Evolutionary conservation across 805 yeast genomes (phyloP), one percentile per base, ranked within the genome.

Genomic region (Saccharomycodes ludwigii): DNA sequence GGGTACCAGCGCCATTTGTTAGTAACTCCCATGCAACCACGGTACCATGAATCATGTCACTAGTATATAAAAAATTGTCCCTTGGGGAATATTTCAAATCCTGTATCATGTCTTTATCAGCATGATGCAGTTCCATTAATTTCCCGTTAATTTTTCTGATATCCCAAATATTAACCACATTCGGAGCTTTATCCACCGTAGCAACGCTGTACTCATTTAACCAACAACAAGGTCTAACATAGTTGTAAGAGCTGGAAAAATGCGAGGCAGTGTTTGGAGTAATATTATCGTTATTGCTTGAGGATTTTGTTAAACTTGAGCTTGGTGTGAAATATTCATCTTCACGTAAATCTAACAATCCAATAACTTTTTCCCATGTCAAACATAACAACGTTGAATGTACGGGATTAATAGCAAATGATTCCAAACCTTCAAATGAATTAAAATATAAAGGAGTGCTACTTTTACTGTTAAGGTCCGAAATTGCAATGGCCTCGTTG

Each of bases 331-430:
- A n/a, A n/a, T n/a, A n/a, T n/a, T n/a, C n/a, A n/a, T n/a, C n/a
- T n/a, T n/a, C n/a, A n/a, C 94, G 63, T 40, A 81, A 54, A 52
- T 84, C 95, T 39, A 74, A 65, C 24, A 84, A 53, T 0, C 91
- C 75, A 7, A 83, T 66, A 2, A 94, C 95, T 47, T 74, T 74
- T 16, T 66, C 64, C 4, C 52, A 50, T 13, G 44, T 40, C 78
- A 33, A 76, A 44, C 15, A 76, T 55, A 16, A 75, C 71, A 41
- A 63, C 64, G 27, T 68, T 50, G 29, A 55, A 43, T 4, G 64
- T 48, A 24, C 69, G 65, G 18, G 67, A 49, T 45, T 42, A 13
- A 33, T 24, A 11, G 47, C 41, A 21, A 49, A 29, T 2, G 46
- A 41, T 24, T 46, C 49, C 11, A 52, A 27, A 2, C 48, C 48